These are phyloP conservation scores for Serendipita sp. DNA, from an alignment of 768 basidiomycete species.

Conservation along the genomic window DNA sequence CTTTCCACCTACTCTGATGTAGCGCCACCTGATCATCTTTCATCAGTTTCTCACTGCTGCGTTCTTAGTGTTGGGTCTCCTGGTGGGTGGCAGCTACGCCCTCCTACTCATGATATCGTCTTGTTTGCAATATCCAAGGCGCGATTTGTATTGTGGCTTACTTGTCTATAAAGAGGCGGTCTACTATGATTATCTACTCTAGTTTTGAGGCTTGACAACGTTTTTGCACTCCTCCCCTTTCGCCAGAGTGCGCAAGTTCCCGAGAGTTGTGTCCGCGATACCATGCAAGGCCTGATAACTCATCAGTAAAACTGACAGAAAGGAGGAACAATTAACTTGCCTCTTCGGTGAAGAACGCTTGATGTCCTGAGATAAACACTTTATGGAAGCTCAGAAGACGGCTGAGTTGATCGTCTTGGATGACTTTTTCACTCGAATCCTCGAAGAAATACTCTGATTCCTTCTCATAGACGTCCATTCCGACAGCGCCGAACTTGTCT, in stretches of 20 bases:
- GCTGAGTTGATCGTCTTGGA: slow-evolving; percentile 14
- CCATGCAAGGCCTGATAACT: slow-evolving; percentile 10
- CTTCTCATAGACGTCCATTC: slow-evolving; percentile 15
- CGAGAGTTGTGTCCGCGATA: slow-evolving; percentile 12
- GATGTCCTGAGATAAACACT: slow-evolving; percentile 14
- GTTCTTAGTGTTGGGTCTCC: no score
- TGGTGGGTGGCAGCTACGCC: no score
- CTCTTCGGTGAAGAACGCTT: slow-evolving; percentile 14
- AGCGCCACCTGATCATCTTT: no score
- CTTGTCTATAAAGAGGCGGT: no score
- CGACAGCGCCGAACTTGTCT: slow-evolving; percentile 13
- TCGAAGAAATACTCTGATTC: slow-evolving; percentile 14
- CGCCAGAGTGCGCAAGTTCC: slow-evolving; percentile 8
- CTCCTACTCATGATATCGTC: no score
- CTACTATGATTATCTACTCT: no score
- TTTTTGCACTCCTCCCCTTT: slow-evolving; percentile 11
- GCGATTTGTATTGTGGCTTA: no score
- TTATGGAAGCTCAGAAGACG: slow-evolving; percentile 13
- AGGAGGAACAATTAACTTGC: not conserved
- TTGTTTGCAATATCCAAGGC: no score
- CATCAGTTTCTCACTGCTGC: no score
- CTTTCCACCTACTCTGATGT: no score
- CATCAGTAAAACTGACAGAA: not conserved
- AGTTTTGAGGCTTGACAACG: slow-evolving; percentile 9
- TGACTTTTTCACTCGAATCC: slow-evolving; percentile 11